Evolutionary conservation across 345 rosid genomes (phyloP), one percentile per base, ranked within the genome.

Genomic region (Turritis glabra): DNA sequence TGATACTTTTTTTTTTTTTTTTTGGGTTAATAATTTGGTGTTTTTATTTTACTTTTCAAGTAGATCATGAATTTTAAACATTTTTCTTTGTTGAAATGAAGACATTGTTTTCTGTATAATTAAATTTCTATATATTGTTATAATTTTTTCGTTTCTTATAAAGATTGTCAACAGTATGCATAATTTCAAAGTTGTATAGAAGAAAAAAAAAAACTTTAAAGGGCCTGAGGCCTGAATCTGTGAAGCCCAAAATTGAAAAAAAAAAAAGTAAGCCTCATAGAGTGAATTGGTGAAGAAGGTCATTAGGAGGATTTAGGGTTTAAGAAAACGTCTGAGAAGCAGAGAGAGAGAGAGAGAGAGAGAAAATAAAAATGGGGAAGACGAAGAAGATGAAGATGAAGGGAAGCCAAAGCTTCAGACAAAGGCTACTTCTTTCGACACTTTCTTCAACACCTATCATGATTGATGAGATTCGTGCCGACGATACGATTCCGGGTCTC

Each of bases 351-450:
- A 33, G 13, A 27, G 2, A 3, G 1, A 50, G 41, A 30, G 55
- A 40, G 19, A 40, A 2, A 22, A 7, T 64, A 43, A 64, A 15
- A 58, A 91, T 89, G 97, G 90, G 83, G 72, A 90, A 85, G 79
- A 76, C 76, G 75, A 72, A 76, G 88, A 84, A 76, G 69, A 29
- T 90, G 88, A 84, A 76, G 69, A 29, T 90, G n/a, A 85, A 87
- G 46, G 97, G 97, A 52, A 83, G 93, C 85, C 84, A 87, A 69
- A 83, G 80, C 84, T 77, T 90, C 13, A 82, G 99, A 70, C 97
- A 84, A 69, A 84, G 93, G 61, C 77, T 92, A n/a, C 83, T 92
- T 8, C 80, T 92, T 35, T 70, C 99, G 12, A 89, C 93, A 1
- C 89, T 92, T 55, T 84, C 89, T 6, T 78, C 85, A 11, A 88